phyloP scores from a whole-genome alignment of 331 rosid genomes.

The Pyrus hybrid region DNA sequence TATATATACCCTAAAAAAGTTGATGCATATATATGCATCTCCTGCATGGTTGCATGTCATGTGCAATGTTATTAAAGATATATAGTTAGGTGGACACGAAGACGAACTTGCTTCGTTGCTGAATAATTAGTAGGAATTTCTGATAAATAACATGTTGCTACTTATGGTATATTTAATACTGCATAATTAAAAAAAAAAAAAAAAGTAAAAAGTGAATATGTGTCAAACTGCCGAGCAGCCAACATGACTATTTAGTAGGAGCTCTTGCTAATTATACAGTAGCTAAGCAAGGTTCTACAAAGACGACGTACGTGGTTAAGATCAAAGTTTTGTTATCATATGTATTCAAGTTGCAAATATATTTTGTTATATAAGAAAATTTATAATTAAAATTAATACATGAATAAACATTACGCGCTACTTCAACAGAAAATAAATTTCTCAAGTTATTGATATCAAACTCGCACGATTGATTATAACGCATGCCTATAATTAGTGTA shows the following conservation, averaged over 20 bases:
- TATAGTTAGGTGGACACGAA: not conserved
- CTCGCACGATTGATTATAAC: not conserved
- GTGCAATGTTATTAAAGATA: not conserved
- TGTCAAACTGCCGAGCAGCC: too few species aligned
- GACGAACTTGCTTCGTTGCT: too few species aligned
- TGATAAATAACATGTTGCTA: too few species aligned
- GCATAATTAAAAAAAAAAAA: too few species aligned
- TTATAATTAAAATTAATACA: too few species aligned
- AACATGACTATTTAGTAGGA: too few species aligned
- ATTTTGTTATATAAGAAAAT: not conserved
- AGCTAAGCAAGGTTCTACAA: too few species aligned
- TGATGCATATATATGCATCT: not conserved
- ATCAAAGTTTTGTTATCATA: not conserved
- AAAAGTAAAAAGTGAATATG: too few species aligned
- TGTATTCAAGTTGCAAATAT: not conserved
- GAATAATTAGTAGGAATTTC: too few species aligned
- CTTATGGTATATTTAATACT: too few species aligned
- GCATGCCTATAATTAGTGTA: not conserved
- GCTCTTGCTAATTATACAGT: too few species aligned
- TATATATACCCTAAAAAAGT: too few species aligned
- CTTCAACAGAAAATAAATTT: not conserved
- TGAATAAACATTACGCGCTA: not conserved
- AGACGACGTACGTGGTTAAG: not conserved
- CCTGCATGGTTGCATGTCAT: not conserved
- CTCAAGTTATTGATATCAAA: not conserved